These are phyloP conservation scores for Talaromyces sp. DNA, from an alignment of 2,329 filamentous ascomycete species.

Conservation along the genomic window DNA sequence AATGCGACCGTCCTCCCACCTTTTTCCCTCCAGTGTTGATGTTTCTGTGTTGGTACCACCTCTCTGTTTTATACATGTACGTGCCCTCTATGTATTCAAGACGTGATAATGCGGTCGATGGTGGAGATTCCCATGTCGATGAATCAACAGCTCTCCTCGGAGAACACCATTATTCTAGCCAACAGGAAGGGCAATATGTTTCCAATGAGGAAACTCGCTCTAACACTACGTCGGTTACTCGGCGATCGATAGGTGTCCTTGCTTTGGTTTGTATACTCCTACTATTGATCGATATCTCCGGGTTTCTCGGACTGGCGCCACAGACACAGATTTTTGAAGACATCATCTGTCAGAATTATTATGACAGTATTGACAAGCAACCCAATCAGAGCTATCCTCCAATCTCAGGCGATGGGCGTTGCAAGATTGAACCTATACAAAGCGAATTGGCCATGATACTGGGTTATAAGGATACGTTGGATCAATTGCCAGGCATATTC, in stretches of 20 bases:
- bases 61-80: background rate
- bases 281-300: slow-evolving; percentile 17
- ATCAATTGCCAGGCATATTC: slow-evolving; percentile 16
- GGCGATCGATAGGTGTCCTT: background rate
- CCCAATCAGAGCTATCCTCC: background rate
- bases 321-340: slow-evolving; percentile 25
- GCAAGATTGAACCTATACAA: slow-evolving; percentile 27
- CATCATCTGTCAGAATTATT: slow-evolving; percentile 23
- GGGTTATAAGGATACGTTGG: slow-evolving; percentile 24
- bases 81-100: background rate
- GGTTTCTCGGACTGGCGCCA: slow-evolving; percentile 19
- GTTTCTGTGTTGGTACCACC: background rate
- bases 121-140: background rate
- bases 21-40: background rate
- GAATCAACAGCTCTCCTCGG: background rate
- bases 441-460: slow-evolving; percentile 25
- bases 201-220: background rate
- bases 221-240: background rate
- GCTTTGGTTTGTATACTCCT: slow-evolving; percentile 3
- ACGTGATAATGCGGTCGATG: background rate
- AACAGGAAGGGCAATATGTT: background rate
- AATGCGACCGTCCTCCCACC: background rate
- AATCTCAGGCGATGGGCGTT: slow-evolving; percentile 12
- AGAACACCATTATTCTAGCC: background rate
- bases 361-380: background rate